Evolutionary conservation across 192 early-diverging fungal species (phyloP).

Genomic region (Backusella tarrabulga): DNA sequence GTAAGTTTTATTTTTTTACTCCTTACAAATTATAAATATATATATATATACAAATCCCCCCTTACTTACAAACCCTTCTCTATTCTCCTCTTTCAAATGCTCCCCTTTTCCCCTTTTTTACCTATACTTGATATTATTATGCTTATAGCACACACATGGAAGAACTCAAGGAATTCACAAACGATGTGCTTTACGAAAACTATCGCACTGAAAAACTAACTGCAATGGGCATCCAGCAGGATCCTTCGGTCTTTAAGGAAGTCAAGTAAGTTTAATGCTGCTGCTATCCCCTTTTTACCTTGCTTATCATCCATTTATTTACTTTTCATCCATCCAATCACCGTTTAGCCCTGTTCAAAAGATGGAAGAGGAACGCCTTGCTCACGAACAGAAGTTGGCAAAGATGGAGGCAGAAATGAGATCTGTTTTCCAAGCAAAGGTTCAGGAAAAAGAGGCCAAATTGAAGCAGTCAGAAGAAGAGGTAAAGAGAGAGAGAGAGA

Average conservation of each 20-base stretch:
- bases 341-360: slow-evolving; percentile 48
- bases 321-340: background rate
- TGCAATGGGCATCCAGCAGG: slow-evolving; percentile 81
- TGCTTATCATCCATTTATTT: background rate
- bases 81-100: background rate
- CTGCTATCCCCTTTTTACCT: slow-evolving; percentile 32
- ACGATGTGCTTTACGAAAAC: slow-evolving; percentile 88
- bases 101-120: background rate
- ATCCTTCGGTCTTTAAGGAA: slow-evolving; percentile 77
- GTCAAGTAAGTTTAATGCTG: slow-evolving; percentile 45
- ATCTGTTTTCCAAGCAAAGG: slow-evolving; percentile 97
- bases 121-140: background rate
- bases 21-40: background rate
- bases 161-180: slow-evolving; percentile 95
- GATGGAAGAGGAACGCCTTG: slow-evolving; percentile 87
- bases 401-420: slow-evolving; percentile 99
- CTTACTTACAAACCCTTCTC: background rate
- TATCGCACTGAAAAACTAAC: slow-evolving; percentile 94
- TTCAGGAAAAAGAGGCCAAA: slow-evolving; percentile 97
- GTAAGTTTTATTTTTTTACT: slow-evolving; percentile 10
- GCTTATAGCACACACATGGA: slow-evolving; percentile 86
- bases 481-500: background rate
- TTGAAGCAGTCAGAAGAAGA: slow-evolving; percentile 97
- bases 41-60: background rate
- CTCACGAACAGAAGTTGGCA: slow-evolving; percentile 93